phyloP scores from a whole-genome alignment of 2,329 filamentous ascomycete species.

The Akanthomyces uredinophilus region DNA sequence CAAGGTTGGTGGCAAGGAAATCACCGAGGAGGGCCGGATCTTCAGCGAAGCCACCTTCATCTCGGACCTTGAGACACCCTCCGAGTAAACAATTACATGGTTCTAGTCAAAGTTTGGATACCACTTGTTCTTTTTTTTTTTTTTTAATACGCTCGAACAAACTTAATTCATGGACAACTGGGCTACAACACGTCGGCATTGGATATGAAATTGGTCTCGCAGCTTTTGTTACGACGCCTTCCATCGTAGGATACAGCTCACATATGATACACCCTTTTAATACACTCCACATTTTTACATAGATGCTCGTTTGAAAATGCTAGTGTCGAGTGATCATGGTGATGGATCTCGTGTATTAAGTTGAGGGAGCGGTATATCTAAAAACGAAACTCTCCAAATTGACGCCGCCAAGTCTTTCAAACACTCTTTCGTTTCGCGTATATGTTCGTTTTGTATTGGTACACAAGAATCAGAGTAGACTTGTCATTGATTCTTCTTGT shows the following conservation, averaged over 20 bases:
- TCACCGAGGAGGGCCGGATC: constrained; percentile 69
- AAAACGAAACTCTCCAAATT: background rate
- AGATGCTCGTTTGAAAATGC: background rate
- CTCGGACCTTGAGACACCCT: constrained; percentile 36
- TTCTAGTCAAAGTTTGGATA: constrained; percentile 1
- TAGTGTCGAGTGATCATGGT: background rate
- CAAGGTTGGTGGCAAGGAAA: constrained; percentile 76
- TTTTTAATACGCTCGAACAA: constrained; percentile 9
- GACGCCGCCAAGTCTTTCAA: background rate
- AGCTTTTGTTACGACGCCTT: constrained; percentile 20
- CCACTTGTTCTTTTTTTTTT: background rate
- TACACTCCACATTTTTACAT: background rate
- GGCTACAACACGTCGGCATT: constrained; percentile 21
- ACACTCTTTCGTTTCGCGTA: constrained; percentile 16
- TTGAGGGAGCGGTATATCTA: constrained; percentile 4
- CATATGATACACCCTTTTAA: constrained; percentile 16
- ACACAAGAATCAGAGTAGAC: constrained; percentile 1
- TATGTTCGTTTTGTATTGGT: constrained; percentile 14
- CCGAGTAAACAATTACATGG: constrained; percentile 31
- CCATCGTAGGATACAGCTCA: constrained; percentile 10
- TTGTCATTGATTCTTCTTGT: constrained; percentile 17
- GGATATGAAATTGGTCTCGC: constrained; percentile 21
- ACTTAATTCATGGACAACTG: constrained; percentile 16
- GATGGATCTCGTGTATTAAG: background rate
- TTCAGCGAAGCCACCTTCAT: constrained; percentile 98